phyloP scores from a whole-genome alignment of 2,329 filamentous ascomycete genomes.

The Alternaria ethzedia region DNA sequence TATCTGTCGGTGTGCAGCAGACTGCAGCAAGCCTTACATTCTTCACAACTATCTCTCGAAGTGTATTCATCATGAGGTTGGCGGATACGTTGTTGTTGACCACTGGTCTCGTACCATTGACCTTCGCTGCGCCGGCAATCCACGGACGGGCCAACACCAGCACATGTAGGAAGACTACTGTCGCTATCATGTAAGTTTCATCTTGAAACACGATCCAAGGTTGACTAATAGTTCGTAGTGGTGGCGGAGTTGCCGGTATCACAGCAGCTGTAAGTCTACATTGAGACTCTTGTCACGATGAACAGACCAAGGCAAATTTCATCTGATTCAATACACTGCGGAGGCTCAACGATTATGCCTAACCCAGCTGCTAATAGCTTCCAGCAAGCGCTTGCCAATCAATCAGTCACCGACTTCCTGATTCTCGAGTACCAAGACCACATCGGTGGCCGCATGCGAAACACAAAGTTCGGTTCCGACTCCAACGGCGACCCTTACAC shows the following conservation, averaged over 20 bases:
- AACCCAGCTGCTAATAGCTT: not conserved
- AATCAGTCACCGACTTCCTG: slow-evolving; percentile 67
- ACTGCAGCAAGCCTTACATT: not conserved
- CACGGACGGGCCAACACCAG: slow-evolving; percentile 21
- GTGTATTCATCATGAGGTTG: slow-evolving; percentile 4
- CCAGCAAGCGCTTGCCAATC: slow-evolving; percentile 66
- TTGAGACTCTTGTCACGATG: not conserved
- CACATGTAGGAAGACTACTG: slow-evolving; percentile 41
- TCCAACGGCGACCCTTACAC: slow-evolving; percentile 59
- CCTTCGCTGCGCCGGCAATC: slow-evolving; percentile 23
- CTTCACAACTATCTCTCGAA: not conserved
- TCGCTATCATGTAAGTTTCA: slow-evolving; percentile 38
- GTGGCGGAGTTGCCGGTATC: slow-evolving; percentile 68
- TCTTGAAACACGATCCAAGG: accelerated
- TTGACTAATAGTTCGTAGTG: slow-evolving; percentile 39
- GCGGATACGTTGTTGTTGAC: slow-evolving; percentile 4
- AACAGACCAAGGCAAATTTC: not conserved
- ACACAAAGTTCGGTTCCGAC: slow-evolving; percentile 63
- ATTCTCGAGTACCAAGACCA: slow-evolving; percentile 68
- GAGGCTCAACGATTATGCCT: not conserved
- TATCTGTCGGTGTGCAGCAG: not conserved
- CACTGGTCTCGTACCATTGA: slow-evolving; percentile 8
- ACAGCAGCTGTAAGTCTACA: slow-evolving; percentile 61
- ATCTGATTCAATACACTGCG: not conserved
- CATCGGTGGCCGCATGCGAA: slow-evolving; percentile 67